These are phyloP conservation scores for Talaromyces thailandensis DNA, from an alignment of 495 filamentous ascomycete genomes.

Conservation along the genomic window DNA sequence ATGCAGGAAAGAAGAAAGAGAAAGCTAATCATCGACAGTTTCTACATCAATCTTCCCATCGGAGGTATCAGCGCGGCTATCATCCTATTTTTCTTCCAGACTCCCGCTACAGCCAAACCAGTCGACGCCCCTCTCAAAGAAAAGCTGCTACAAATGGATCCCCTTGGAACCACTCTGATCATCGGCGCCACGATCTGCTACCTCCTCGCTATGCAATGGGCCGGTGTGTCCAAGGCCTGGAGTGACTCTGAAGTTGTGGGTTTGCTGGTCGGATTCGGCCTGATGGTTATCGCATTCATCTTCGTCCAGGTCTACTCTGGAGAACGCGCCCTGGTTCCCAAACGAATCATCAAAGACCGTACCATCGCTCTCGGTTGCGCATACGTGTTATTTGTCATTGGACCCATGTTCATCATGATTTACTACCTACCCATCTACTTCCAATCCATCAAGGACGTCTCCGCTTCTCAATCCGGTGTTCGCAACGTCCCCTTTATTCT, in stretches of 20 bases:
- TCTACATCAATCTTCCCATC: slow-evolving; percentile 47
- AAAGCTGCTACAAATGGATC: slow-evolving; percentile 27
- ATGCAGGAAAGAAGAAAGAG: not conserved
- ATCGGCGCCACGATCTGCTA: slow-evolving; percentile 22
- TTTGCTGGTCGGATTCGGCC: slow-evolving; percentile 22
- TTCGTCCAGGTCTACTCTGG: slow-evolving; percentile 15
- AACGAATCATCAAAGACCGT: slow-evolving; percentile 13
- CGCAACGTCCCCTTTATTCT: slow-evolving; percentile 58
- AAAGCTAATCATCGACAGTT: slow-evolving; percentile 16
- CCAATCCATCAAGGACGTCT: slow-evolving; percentile 59
- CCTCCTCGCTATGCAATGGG: slow-evolving; percentile 33
- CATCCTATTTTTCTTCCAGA: slow-evolving; percentile 32
- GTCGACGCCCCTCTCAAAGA: slow-evolving; percentile 18
- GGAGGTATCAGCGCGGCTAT: slow-evolving; percentile 28
- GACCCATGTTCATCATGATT: slow-evolving; percentile 13
- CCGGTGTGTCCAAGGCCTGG: slow-evolving; percentile 25
- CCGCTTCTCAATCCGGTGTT: slow-evolving; percentile 55
- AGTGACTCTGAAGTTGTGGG: slow-evolving; percentile 19
- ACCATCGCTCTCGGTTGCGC: slow-evolving; percentile 12
- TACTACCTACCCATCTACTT: slow-evolving; percentile 54
- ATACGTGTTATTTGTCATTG: slow-evolving; percentile 17
- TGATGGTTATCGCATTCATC: slow-evolving; percentile 17
- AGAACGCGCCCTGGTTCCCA: slow-evolving; percentile 17
- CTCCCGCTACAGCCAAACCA: slow-evolving; percentile 19
- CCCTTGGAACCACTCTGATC: slow-evolving; percentile 16